phyloP scores from a whole-genome alignment of 345 rosid genomes.

The Rhodamnia rubescens region DNA sequence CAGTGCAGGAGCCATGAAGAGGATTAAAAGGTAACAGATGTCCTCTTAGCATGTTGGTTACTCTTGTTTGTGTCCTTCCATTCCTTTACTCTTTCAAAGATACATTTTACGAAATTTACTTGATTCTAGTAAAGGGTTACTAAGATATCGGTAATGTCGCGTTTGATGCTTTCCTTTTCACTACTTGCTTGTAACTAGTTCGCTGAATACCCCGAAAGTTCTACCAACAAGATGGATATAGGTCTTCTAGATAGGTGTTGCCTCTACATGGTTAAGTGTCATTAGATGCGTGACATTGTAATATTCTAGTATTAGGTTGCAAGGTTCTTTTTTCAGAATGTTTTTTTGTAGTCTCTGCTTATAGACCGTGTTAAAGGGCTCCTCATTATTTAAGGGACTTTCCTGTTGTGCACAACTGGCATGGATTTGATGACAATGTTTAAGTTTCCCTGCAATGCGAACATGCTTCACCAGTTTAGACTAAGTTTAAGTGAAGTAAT shows the following conservation, averaged over 20 bases:
- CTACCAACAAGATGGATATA: background rate
- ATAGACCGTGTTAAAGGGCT: background rate
- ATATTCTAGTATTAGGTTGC: background rate
- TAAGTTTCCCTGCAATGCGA: background rate
- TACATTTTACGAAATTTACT: background rate
- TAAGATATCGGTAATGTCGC: background rate
- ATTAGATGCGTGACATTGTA: background rate
- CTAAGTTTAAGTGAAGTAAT: background rate
- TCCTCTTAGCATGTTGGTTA: background rate
- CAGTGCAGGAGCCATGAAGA: conserved; percentile 48
- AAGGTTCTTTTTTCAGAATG: background rate
- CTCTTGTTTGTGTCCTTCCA: background rate
- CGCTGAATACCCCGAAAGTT: background rate
- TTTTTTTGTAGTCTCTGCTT: background rate
- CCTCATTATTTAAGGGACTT: background rate
- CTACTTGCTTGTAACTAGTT: background rate
- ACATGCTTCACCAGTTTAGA: background rate
- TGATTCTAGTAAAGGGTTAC: background rate
- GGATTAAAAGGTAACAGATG: conserved; percentile 54
- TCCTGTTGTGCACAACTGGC: background rate
- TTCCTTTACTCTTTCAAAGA: background rate
- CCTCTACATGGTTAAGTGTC: background rate
- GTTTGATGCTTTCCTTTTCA: background rate
- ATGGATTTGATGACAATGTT: background rate
- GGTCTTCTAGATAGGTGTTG: background rate